Base-by-base conservation (phyloP, 1,284 basidiomycete genomes). In the Amylostereum areolatum region DNA sequence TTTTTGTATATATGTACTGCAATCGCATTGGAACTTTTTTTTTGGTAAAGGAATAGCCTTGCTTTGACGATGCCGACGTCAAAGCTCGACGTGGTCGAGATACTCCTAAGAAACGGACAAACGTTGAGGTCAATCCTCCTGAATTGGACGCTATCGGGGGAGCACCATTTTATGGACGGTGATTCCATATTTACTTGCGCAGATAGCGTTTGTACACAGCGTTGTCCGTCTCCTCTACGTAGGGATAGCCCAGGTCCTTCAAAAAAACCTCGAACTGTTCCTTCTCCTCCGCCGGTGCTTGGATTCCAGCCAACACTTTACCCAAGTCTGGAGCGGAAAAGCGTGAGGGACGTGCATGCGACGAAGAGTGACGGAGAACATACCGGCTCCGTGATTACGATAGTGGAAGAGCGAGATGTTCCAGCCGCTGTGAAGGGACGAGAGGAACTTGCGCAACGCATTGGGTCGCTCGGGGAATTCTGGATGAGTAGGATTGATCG, bases 331-430 rank as follows among this genome's bases (percentile, higher is more conserved):
- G 25, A 5, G 27, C 28, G 34, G 27, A 56, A 28, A 47, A 51
- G 44, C 47, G 48, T 55, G 43, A 49, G 30, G 6, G 24, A 33
- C 18, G 45, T 9, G 29, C 34, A 30, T 8, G 4, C 25, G 8
- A 18, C 8, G 3, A 8, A 7, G 27, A 10, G 18, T 18, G 18
- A 18, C 18, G 18, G 18, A 18, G 18, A 0, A 73, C 82, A 54
- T 60, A 90, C 92, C 92, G 60, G 88, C 93, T 31, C 96, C 96
- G 58, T 99, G 95, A 66, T 97, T 97, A 51, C 96, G 80, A 69
- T 99, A 99, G 66, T 99, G 97, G 74, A 98, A 99, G 53, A 99
- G 68, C 1, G 92, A 89, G 47, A 99, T 92, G 68, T 97, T 98
- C 93, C 95, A 98, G 11, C 84, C 86, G 30, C 80, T 75, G 46